Evolutionary conservation across 768 basidiomycete genomes (phyloP), one percentile per base, ranked within the genome.

Genomic region (Tylopilus cervinicoccineus): DNA sequence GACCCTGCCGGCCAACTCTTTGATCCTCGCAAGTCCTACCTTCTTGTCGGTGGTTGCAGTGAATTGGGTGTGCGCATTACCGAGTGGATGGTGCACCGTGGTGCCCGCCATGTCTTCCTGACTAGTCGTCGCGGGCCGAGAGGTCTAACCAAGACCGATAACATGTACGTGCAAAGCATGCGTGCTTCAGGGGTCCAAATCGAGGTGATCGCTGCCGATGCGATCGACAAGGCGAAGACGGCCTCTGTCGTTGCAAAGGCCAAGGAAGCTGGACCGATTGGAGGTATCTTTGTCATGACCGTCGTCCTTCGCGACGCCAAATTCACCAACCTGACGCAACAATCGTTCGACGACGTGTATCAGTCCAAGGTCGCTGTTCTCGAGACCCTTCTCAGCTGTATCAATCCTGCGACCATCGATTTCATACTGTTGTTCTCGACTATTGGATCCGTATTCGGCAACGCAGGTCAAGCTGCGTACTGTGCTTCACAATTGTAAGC

Each of bases 401-500:
- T 59, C 5, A 38, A 56, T 42, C 58, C 54, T 29, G 36, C 43
- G 2, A 22, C 46, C 14, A 49, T 70, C 23, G 68, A 69, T 38
- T 69, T 70, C 38, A 52, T 68, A 6, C 38, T 69, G 12, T 50
- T 67, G 38, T 69, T 69, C 53, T 69, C 69, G 6, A 68, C 67
- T 0, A 63, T 68, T 19, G 60, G 63, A 3, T 64, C 69, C 6
- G 59, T 70, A 1, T 69, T 69, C 22, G 68, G 68, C 0, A 60
- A 59, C 45, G 58, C 58, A 3, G 58, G 58, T 16, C 58, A 59
- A 40, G 58, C 58, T n/a, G 54, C 58, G 6, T 59, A 59, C 38
- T 60, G 58, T 17, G 54, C 58, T 19, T 60, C 58, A 1, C 58
- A 59, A 50, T 28, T 58, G 57, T 59, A 26, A 46, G 56, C 2